Base-by-base conservation (phyloP, 345 rosid genomes). In the Moricandia moricandioides region DNA sequence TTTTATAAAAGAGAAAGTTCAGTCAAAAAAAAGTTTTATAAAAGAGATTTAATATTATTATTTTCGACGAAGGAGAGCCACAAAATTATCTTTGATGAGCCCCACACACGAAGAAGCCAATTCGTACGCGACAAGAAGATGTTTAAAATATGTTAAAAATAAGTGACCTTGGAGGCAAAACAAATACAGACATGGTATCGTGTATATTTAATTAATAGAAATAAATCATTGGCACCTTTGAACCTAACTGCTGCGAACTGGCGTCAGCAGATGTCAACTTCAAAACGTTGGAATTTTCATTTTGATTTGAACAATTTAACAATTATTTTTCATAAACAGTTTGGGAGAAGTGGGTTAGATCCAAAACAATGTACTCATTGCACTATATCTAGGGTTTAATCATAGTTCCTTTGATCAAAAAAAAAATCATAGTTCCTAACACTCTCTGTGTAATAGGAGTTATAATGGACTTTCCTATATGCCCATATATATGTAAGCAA, bases 181-280 rank as follows among this genome's bases (percentile, higher is more conserved):
- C 39, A 62, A 39, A 70, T 63, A 65, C 65, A 65, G 76, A 70
- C 58, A 70, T 47, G 67, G 61, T 64, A 56, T 64, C 59, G 12
- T 70, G 29, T 56, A 55, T 70, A 57, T 77, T 77, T 70, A 63
- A 70, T 57, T 64, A 30, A 45, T 43, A 26, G 4, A 55, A 56
- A 57, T 69, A 33, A 70, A 77, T 77, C 80, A 77, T 65, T 77
- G 80, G 81, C 69, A 49, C 74, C 73, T 61, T 79, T 76, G 83
- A 79, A 82, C 83, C 83, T 79, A 79, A 72, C 81, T 78, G 45
- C 76, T 58, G 69, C 73, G 76, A 79, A 58, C 51, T 72, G 56
- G 85, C 80, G 79, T 82, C 76, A 82, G 85, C 83, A 77, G 21
- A 82, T 79, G 82, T 79, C 81, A 76, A 82, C 70, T 72, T 82